Evolutionary conservation across 306 rosid species (phyloP).

Genomic region (Canavalia gladiata): DNA sequence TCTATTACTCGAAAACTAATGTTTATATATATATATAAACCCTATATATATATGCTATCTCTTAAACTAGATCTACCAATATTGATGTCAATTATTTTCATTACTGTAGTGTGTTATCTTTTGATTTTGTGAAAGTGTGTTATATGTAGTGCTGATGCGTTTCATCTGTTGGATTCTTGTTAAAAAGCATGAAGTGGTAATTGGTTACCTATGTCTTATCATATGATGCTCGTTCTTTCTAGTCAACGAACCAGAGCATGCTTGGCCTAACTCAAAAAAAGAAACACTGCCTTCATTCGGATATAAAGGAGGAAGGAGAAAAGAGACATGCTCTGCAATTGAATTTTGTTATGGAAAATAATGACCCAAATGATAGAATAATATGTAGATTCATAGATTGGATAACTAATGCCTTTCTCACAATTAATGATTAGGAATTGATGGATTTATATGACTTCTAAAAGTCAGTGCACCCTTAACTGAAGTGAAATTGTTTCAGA

Average conservation of each 20-base stretch:
- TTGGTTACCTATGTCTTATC: background rate
- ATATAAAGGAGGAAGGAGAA: background rate
- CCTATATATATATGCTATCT: too few relatives aligned
- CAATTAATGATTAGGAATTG: conserved; percentile 24
- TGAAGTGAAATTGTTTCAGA: conserved; percentile 19
- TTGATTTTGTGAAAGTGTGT: background rate
- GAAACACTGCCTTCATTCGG: conserved; percentile 11
- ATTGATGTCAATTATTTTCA: background rate
- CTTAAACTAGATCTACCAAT: conserved; percentile 23
- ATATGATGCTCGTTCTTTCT: background rate
- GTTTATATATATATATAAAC: background rate
- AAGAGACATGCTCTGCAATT: conserved; percentile 9
- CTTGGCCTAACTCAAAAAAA: background rate
- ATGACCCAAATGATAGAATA: background rate
- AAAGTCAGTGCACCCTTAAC: conserved; percentile 24
- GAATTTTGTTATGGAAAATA: background rate
- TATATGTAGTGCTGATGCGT: background rate
- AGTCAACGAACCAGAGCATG: conserved; percentile 23
- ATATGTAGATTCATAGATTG: conserved; percentile 20
- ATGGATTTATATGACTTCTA: background rate
- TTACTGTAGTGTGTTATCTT: conserved; percentile 9
- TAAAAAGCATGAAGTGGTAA: conserved; percentile 31
- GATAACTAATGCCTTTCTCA: background rate
- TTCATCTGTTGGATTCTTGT: conserved; percentile 39
- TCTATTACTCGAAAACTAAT: background rate